These are phyloP conservation scores for Populus tomentosa DNA, from an alignment of 441 rosid species.

Conservation along the genomic window DNA sequence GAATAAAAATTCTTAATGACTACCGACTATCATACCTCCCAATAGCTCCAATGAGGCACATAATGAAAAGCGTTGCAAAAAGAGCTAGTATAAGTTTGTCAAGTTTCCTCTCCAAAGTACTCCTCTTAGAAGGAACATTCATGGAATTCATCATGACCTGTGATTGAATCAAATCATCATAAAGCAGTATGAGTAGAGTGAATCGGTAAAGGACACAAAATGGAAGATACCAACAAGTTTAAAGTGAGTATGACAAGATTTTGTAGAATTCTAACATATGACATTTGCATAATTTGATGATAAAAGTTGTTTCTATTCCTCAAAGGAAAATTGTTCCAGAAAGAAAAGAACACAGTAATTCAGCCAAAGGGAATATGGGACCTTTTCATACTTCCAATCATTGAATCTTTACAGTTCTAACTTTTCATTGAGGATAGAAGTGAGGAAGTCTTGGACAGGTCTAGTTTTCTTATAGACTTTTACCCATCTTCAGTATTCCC, in stretches of 20 bases:
- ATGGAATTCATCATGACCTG: constrained; percentile 99
- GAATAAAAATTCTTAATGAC: constrained; percentile 10
- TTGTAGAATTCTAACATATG: neutral
- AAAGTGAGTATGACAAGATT: neutral
- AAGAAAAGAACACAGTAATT: neutral
- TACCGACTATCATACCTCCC: constrained; percentile 60
- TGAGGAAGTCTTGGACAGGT: neutral
- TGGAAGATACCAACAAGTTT: constrained; percentile 5
- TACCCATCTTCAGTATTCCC: neutral
- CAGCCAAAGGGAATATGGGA: neutral
- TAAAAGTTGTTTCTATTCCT: neutral
- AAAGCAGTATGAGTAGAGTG: constrained; percentile 1
- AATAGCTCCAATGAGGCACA: constrained; percentile 88
- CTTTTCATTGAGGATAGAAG: neutral
- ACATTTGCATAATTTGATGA: neutral
- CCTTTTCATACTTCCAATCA: neutral
- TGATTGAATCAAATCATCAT: constrained; percentile 24
- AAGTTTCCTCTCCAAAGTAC: constrained; percentile 97
- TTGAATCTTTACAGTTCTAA: neutral
- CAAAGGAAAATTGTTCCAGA: neutral
- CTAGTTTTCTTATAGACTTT: neutral
- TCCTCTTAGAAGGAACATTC: constrained; percentile 99
- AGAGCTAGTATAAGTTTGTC: constrained; percentile 94
- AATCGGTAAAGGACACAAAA: constrained; percentile 1
- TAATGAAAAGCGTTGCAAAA: constrained; percentile 73